These are phyloP conservation scores for Anthostomella pinea DNA, from an alignment of 2,329 filamentous ascomycete genomes.

Conservation along the genomic window DNA sequence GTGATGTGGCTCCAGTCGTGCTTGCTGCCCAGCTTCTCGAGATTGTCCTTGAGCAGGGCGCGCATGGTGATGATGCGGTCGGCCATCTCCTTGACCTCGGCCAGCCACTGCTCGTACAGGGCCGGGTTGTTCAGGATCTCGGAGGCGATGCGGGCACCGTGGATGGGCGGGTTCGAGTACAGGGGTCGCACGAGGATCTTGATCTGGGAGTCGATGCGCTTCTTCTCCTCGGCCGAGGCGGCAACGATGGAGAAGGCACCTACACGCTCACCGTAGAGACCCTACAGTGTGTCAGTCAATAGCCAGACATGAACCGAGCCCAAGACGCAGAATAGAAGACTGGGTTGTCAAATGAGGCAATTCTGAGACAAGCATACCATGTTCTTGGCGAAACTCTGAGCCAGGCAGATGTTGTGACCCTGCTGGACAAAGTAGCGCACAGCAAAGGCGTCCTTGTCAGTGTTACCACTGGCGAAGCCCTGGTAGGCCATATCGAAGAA, in stretches of 20 bases:
- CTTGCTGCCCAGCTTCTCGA: slow-evolving; percentile 91
- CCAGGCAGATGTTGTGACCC: slow-evolving; percentile 83
- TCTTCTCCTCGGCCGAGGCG: slow-evolving; percentile 83
- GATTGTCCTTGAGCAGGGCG: slow-evolving; percentile 86
- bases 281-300: slow-evolving; percentile 44
- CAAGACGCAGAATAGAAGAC: neutral
- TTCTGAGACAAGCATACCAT: slow-evolving; percentile 61
- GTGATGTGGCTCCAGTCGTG: slow-evolving; percentile 99
- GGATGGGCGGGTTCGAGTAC: slow-evolving; percentile 97
- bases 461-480: slow-evolving; percentile 91
- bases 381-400: slow-evolving; percentile 98
- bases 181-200: slow-evolving; percentile 96
- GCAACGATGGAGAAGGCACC: slow-evolving; percentile 94
- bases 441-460: slow-evolving; percentile 88
- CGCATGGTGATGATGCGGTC: slow-evolving; percentile 99
- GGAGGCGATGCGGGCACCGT: slow-evolving; percentile 91
- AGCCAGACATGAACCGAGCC: neutral
- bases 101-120: slow-evolving; percentile 91
- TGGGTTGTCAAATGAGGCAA: slow-evolving; percentile 1
- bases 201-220: slow-evolving; percentile 93
- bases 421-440: slow-evolving; percentile 90
- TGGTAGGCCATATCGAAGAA: slow-evolving; percentile 99
- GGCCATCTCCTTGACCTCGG: slow-evolving; percentile 97
- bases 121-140: slow-evolving; percentile 83
- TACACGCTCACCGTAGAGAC: slow-evolving; percentile 96